A percentile compares a stretch with the other conserved stretches of the same genome.
phyloP scores from a whole-genome alignment of 148 eudicot genomes.

The Nepenthes mirabilis region DNA sequence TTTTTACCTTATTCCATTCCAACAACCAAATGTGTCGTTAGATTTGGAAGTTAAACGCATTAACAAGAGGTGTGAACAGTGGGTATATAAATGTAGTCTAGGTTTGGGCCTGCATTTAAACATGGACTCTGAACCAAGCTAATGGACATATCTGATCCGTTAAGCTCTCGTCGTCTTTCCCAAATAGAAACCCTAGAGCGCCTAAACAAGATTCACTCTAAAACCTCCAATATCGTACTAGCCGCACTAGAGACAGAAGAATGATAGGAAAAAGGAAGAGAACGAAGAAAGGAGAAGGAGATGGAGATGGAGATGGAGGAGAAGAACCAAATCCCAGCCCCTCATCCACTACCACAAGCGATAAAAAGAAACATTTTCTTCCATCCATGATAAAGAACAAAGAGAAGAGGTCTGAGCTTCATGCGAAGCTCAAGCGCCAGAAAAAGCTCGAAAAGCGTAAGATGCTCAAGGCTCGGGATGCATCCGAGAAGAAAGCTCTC shows the following conservation, averaged over 20 bases:
- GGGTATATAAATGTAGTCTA: too few species aligned
- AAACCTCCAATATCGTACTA: too few species aligned
- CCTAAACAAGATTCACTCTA: too few species aligned
- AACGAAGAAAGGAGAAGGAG: slow-evolving; percentile 10
- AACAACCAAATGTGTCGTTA: too few species aligned
- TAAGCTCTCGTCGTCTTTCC: too few species aligned
- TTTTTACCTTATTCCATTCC: too few species aligned
- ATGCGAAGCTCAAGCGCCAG: slow-evolving; percentile 61
- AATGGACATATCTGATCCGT: too few species aligned
- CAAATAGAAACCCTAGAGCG: too few species aligned
- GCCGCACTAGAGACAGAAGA: neutral
- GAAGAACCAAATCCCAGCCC: slow-evolving; percentile 4
- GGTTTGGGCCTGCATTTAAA: too few species aligned
- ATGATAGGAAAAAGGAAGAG: slow-evolving; percentile 15
- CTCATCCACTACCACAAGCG: slow-evolving; percentile 3
- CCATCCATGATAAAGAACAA: slow-evolving; percentile 89
- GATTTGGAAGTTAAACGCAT: too few species aligned
- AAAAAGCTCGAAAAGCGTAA: slow-evolving; percentile 74
- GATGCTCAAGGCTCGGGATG: slow-evolving; percentile 61
- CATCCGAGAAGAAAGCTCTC: slow-evolving; percentile 58
- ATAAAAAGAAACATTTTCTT: slow-evolving; percentile 20
- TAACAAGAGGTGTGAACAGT: too few species aligned
- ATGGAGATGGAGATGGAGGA: slow-evolving; percentile 1
- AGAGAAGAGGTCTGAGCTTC: slow-evolving; percentile 65
- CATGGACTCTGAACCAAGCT: too few species aligned